Evolutionary conservation across 1,139 yeast genomes (phyloP), one percentile per base, ranked within the genome.

Genomic region (Neolecta irregularis): DNA sequence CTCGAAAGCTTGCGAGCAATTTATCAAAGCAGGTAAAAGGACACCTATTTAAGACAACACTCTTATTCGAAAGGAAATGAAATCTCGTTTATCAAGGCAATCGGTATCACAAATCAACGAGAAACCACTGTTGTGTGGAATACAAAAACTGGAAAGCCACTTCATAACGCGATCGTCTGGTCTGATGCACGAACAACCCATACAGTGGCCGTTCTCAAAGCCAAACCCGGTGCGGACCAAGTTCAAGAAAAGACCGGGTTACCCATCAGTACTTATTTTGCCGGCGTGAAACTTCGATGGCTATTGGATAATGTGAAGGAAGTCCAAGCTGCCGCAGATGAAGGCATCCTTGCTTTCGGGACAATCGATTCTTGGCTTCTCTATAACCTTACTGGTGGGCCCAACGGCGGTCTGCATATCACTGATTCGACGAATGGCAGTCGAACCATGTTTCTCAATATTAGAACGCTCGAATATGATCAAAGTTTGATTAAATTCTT

Each of bases 331-430:
- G 74, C 75, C 41, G 80, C 81, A 55, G 83, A 78, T 41, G 49
- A 51, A 22, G 91, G 85, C 35, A 79, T 75, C 42, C 64, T 85
- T 52, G 75, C 80, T 75, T 83, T 85, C 54, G 95, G 95, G 40
- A 85, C 96, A 26, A 78, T 85, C 37, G 96, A 85, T 57, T 74
- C 93, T 24, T 85, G 96, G 96, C 67, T 85, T 48, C 72, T 85
- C 44, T 81, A 79, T 58, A 78, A 81, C 52, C 62, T 85, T 55
- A 78, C 94, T 28, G 71, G 72, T 45, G 79, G 77, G 49, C 42
- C 43, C 30, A 46, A 49, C 34, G 58, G 59, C 9, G 53, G 51
- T 15, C 30, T 38, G 8, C 62, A 66, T 44, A 76, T 79, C 35
- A 74, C 94, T 1, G 96, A 85, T 57, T 76, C 83, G 30, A 74